Evolutionary conservation across 176 grass and related monocot species (phyloP).

Genomic region (Musa schizocarpa): DNA sequence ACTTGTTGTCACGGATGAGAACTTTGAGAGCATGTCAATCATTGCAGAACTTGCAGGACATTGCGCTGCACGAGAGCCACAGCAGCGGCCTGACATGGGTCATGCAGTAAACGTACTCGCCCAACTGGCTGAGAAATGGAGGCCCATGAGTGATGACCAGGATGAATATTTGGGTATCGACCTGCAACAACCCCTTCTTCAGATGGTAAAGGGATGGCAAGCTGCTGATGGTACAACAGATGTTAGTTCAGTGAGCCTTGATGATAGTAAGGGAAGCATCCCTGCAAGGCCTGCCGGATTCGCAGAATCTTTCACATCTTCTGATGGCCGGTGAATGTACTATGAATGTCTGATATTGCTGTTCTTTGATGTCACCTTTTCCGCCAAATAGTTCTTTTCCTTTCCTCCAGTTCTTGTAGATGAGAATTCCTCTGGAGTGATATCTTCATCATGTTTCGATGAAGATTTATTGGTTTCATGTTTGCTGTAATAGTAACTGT

Average conservation of each 20-base stretch:
- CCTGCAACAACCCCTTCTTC: slow-evolving; percentile 70
- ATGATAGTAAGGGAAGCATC: slow-evolving; percentile 96
- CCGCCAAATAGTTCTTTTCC: neutral
- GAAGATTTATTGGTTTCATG: neutral
- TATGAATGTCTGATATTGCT: too few species aligned
- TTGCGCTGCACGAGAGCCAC: slow-evolving; percentile 65
- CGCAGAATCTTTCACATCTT: slow-evolving; percentile 85
- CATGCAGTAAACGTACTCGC: slow-evolving; percentile 65
- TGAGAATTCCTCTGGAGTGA: neutral
- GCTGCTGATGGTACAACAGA: slow-evolving; percentile 51
- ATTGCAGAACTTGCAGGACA: slow-evolving; percentile 75
- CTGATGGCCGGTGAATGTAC: slow-evolving; percentile 67
- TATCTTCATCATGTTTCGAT: neutral
- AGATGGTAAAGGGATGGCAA: slow-evolving; percentile 95
- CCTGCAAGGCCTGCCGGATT: slow-evolving; percentile 76
- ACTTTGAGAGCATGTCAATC: slow-evolving; percentile 48
- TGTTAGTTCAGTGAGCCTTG: slow-evolving; percentile 54
- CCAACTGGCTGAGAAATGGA: slow-evolving; percentile 92
- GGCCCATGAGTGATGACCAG: slow-evolving; percentile 49
- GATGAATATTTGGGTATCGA: slow-evolving; percentile 93
- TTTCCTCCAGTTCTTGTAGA: neutral
- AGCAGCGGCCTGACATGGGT: slow-evolving; percentile 78
- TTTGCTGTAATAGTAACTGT: neutral
- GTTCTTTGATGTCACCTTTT: too few species aligned
- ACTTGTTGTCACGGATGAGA: slow-evolving; percentile 50